Conservation (phyloP, 768 basidiomycete genomes). For the Mycena galopus region DNA sequence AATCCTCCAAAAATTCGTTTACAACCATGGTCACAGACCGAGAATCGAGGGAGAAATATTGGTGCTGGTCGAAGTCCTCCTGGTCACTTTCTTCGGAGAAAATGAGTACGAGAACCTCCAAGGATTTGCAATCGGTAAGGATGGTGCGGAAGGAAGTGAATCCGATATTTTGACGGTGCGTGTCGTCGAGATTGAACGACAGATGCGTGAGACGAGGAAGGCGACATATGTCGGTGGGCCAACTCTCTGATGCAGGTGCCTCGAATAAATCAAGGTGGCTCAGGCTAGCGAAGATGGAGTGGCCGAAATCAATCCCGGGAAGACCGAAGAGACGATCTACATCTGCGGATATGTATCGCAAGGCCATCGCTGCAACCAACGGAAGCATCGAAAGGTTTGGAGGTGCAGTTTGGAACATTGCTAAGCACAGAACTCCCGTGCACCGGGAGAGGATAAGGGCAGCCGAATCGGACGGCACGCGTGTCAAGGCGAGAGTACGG, state of each 20-base stretch:
- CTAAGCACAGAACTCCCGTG: neutral
- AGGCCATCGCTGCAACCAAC: neutral
- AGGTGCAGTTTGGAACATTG: neutral
- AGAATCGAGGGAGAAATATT: neutral
- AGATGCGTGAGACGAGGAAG: neutral
- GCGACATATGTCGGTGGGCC: neutral
- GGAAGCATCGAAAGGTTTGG: neutral
- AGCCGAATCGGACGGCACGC: neutral
- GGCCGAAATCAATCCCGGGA: neutral
- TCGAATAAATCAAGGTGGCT: slow-evolving; percentile 1
- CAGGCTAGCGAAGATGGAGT: neutral
- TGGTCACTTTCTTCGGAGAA: neutral
- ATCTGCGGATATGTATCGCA: neutral
- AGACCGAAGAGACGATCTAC: neutral
- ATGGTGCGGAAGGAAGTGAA: neutral
- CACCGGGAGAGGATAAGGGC: neutral
- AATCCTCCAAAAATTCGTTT: neutral
- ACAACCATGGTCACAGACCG: neutral
- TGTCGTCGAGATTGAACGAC: neutral
- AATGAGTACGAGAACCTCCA: neutral
- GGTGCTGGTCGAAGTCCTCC: neutral
- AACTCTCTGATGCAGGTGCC: neutral
- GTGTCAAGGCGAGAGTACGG: neutral
- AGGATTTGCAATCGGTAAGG: neutral
- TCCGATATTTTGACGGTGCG: too few relatives aligned